phyloP scores from a whole-genome alignment of 441 rosid genomes.

The Macaranga tanarius region DNA sequence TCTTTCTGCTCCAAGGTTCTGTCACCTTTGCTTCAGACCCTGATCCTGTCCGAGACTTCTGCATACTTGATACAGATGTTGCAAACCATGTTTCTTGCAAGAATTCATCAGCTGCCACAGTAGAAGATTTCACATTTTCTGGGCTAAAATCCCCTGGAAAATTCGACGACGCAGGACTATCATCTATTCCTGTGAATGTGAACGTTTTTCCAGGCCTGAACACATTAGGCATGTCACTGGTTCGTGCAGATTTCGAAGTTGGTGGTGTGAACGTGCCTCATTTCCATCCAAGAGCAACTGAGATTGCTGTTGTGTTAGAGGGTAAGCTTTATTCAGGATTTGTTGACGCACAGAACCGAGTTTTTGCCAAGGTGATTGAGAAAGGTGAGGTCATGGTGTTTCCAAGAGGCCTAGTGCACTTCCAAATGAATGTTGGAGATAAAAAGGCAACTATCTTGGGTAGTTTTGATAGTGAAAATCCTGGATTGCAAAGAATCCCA shows the following conservation, averaged over 20 bases:
- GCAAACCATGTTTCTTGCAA: slow-evolving; percentile 39
- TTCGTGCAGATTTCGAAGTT: slow-evolving; percentile 56
- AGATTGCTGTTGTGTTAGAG: slow-evolving; percentile 50
- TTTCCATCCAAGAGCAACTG: slow-evolving; percentile 69
- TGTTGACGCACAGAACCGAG: slow-evolving; percentile 48
- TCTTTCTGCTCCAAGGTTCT: slow-evolving; percentile 27
- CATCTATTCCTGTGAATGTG: slow-evolving; percentile 47
- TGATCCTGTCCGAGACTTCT: slow-evolving; percentile 61
- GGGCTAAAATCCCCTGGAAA: slow-evolving; percentile 49
- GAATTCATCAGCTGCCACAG: slow-evolving; percentile 51
- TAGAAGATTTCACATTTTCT: slow-evolving; percentile 55
- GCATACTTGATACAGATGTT: slow-evolving; percentile 37
- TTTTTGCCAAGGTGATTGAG: slow-evolving; percentile 60
- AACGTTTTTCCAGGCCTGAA: slow-evolving; percentile 60
- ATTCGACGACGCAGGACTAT: slow-evolving; percentile 45
- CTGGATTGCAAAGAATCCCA: slow-evolving; percentile 56
- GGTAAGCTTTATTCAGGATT: slow-evolving; percentile 68
- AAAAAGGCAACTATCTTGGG: slow-evolving; percentile 52
- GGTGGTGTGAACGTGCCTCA: slow-evolving; percentile 70
- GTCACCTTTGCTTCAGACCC: slow-evolving; percentile 54
- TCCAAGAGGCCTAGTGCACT: slow-evolving; percentile 69
- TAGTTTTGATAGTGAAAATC: slow-evolving; percentile 62
- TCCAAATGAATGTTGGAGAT: slow-evolving; percentile 72
- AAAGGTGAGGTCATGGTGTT: slow-evolving; percentile 73
- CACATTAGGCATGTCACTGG: slow-evolving; percentile 57